A percentile compares a stretch with the other conserved stretches of the same genome.
Evolutionary conservation across 371 early-diverging fungal genomes (phyloP).

Genomic region (Synchytrium microbalum): DNA sequence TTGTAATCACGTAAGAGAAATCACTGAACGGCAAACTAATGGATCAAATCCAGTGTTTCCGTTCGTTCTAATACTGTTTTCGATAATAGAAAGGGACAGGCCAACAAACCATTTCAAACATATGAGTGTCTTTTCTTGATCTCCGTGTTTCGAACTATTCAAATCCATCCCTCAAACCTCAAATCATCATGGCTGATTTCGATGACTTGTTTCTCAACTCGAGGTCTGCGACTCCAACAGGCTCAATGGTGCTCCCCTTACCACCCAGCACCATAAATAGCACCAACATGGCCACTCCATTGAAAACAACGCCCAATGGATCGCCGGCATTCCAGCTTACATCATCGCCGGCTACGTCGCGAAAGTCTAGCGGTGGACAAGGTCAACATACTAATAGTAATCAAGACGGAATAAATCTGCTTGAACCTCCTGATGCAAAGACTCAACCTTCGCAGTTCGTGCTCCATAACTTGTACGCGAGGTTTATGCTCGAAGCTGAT

Average conservation of each 20-base stretch:
- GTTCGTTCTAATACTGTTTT: too few species aligned
- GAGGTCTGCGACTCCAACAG: neutral
- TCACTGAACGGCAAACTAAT: too few species aligned
- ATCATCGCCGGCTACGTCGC: neutral
- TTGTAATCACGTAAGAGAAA: too few species aligned
- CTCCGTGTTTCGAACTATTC: too few species aligned
- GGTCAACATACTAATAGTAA: neutral
- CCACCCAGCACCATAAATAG: neutral
- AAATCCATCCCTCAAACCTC: too few species aligned
- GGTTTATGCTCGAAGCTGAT: neutral
- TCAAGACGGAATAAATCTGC: neutral
- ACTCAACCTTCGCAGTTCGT: neutral
- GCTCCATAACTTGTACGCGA: neutral
- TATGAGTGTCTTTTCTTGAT: too few species aligned
- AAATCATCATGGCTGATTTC: neutral
- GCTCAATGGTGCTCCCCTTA: neutral
- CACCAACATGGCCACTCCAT: neutral
- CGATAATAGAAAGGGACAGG: too few species aligned
- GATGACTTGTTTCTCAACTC: neutral
- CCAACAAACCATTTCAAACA: too few species aligned
- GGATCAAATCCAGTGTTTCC: too few species aligned
- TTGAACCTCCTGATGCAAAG: neutral
- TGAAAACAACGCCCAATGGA: neutral
- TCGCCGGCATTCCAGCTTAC: neutral
- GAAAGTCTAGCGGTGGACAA: neutral